Conservation (phyloP, 306 rosid genomes). For the Sphenostylis stenocarpa region DNA sequence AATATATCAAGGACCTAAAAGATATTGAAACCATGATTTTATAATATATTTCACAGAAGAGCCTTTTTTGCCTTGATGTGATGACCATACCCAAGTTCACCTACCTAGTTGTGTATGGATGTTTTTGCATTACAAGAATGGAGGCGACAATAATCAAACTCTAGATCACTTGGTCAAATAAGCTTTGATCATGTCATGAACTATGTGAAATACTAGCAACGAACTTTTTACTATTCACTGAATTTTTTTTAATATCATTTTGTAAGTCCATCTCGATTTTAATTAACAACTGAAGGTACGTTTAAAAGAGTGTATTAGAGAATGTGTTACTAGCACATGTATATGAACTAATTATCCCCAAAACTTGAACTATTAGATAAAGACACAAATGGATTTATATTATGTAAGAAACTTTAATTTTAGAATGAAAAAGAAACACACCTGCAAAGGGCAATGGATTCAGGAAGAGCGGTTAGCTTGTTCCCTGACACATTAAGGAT, state of each 20-base stretch:
- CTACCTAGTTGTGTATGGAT: background rate
- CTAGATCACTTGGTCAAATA: background rate
- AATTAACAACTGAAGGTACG: background rate
- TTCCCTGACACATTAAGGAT: slow-evolving; percentile 48
- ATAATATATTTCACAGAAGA: background rate
- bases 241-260: background rate
- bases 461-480: slow-evolving; percentile 50
- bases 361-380: background rate
- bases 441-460: slow-evolving; percentile 55
- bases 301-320: background rate
- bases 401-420: background rate
- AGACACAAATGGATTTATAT: background rate
- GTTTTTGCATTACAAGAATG: background rate
- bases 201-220: background rate
- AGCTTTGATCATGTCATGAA: background rate
- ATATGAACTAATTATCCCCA: background rate
- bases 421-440: slow-evolving; percentile 6
- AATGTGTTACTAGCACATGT: background rate
- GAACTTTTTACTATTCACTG: background rate
- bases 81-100: background rate
- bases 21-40: too few species aligned
- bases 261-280: background rate
- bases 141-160: background rate
- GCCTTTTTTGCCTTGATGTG: background rate
- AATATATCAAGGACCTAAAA: too few species aligned